These are phyloP conservation scores for Eucalyptus shirleyi DNA, from an alignment of 345 rosid genomes.

Conservation along the genomic window DNA sequence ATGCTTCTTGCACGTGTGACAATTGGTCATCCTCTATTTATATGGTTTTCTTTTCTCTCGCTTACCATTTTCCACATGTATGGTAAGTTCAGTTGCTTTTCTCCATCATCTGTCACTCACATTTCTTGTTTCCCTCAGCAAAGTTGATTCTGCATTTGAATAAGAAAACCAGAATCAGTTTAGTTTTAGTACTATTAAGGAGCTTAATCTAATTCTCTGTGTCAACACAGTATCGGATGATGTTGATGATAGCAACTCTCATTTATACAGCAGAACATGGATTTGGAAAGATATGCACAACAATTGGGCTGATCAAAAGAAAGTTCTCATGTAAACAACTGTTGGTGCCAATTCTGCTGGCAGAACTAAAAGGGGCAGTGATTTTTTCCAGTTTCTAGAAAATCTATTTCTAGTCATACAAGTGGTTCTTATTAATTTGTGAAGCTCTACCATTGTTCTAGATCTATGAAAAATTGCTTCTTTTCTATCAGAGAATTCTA, in stretches of 20 bases:
- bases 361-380: background rate
- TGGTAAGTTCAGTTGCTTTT: conserved; percentile 35
- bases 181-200: background rate
- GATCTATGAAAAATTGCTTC: background rate
- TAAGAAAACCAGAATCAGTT: background rate
- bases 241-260: background rate
- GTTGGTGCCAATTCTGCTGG: background rate
- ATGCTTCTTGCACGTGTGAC: conserved; percentile 86
- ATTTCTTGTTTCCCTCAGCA: background rate
- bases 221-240: background rate
- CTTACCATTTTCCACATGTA: conserved; percentile 88
- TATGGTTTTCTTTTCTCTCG: conserved; percentile 74
- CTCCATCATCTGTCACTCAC: background rate
- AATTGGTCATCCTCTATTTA: conserved; percentile 52
- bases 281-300: background rate
- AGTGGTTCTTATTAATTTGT: background rate
- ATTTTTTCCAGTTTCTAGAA: background rate
- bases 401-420: background rate
- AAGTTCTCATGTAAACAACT: background rate
- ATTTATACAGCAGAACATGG: background rate
- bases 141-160: background rate
- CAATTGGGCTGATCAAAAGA: background rate
- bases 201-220: background rate
- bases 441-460: background rate
- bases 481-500: background rate